Percentiles rank a stretch among this genome's conserved stretches.
Conservation (phyloP, 2,329 filamentous ascomycete species). For the Claviceps paspali region DNA sequence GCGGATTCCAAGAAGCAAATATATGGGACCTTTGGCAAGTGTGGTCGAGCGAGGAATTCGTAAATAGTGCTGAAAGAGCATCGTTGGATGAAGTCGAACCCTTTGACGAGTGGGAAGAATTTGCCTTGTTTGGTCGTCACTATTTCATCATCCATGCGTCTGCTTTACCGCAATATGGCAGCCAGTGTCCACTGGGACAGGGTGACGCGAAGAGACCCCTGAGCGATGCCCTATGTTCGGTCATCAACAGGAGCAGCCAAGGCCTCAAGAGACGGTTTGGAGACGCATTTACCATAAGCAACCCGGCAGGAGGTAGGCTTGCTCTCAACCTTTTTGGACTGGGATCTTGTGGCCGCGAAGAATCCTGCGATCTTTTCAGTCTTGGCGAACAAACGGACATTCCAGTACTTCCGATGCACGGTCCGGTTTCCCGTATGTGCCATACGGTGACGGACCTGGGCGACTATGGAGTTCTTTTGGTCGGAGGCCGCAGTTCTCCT, state of each 20-base stretch:
- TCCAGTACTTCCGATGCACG: conserved; percentile 15
- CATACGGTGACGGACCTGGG: conserved; percentile 58
- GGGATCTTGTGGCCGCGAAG: conserved; percentile 27
- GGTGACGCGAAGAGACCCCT: background rate
- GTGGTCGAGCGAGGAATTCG: conserved; percentile 57
- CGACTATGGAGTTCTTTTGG: conserved; percentile 43
- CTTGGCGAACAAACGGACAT: conserved; percentile 8
- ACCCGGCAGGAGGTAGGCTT: conserved; percentile 25
- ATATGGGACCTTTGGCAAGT: conserved; percentile 66
- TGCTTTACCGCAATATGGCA: background rate
- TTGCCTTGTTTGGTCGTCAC: conserved; percentile 69
- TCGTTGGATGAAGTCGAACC: conserved; percentile 57
- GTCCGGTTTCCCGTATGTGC: conserved; percentile 43
- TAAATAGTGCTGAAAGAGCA: conserved; percentile 42
- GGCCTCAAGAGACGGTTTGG: conserved; percentile 41
- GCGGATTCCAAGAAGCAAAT: conserved; percentile 52
- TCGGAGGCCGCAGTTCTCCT: conserved; percentile 69
- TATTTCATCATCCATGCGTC: conserved; percentile 62
- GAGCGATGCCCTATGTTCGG: conserved; percentile 4
- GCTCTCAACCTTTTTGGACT: conserved; percentile 30
- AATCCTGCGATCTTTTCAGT: conserved; percentile 36
- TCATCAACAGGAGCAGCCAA: conserved; percentile 7
- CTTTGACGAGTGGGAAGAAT: conserved; percentile 96
- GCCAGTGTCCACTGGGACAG: too few species aligned
- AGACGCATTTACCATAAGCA: conserved; percentile 29